Percentiles rank a stretch among this genome's conserved stretches.
Conservation (phyloP, 108 stramenopile genomes). For the Bacterosira constricta region DNA sequence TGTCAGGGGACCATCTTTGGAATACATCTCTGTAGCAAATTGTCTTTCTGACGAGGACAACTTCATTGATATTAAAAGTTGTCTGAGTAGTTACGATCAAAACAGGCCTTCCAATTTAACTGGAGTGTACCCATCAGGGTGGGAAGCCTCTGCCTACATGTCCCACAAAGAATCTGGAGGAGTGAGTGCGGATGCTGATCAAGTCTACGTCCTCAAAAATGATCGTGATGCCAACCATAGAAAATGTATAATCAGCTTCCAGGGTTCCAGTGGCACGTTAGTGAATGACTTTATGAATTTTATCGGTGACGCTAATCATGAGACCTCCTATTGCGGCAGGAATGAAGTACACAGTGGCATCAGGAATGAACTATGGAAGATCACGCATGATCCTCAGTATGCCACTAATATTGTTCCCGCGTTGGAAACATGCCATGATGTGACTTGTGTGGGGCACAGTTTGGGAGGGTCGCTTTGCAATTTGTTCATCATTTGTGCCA, state of each 20-base stretch:
- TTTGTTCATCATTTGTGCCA: slow-evolving; percentile 19
- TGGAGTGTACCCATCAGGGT: slow-evolving; percentile 12
- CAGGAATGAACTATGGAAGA: slow-evolving; percentile 16
- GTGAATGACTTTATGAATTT: slow-evolving; percentile 23
- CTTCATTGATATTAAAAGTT: not conserved
- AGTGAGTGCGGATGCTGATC: slow-evolving; percentile 1
- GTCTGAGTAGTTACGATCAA: slow-evolving; percentile 9
- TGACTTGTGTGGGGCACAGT: slow-evolving; percentile 15
- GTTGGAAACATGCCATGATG: slow-evolving; percentile 18
- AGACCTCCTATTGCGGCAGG: slow-evolving; percentile 26
- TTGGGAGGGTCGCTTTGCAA: slow-evolving; percentile 21
- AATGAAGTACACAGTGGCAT: slow-evolving; percentile 21
- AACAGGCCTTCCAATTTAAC: not conserved
- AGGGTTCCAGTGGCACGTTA: slow-evolving; percentile 2
- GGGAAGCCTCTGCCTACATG: slow-evolving; percentile 23
- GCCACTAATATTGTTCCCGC: slow-evolving; percentile 4
- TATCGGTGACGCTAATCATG: not conserved
- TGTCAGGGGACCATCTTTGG: slow-evolving; percentile 2
- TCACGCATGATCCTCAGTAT: slow-evolving; percentile 6
- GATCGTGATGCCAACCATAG: not conserved
- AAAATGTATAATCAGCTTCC: slow-evolving; percentile 25
- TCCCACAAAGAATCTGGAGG: not conserved
- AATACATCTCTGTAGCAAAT: slow-evolving; percentile 12
- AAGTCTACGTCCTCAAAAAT: slow-evolving; percentile 12
- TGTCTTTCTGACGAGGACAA: slow-evolving; percentile 10